A percentile compares a stretch with the other conserved stretches of the same genome.
phyloP scores from a whole-genome alignment of 2,329 filamentous ascomycete genomes.

The Arthrinium phaeospermum region DNA sequence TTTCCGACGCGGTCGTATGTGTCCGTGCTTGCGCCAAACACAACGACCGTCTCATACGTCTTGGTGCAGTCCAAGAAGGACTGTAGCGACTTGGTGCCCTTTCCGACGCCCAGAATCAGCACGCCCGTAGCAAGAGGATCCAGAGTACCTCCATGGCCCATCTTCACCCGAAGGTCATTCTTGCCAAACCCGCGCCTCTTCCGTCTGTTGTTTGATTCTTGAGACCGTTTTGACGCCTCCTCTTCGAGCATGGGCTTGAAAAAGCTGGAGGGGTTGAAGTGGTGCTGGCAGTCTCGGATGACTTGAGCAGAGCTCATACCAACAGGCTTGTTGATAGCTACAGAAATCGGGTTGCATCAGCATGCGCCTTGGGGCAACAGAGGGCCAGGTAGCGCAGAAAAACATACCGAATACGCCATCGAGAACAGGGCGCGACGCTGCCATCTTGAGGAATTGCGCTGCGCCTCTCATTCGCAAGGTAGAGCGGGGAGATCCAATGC shows the following conservation, averaged over 20 bases:
- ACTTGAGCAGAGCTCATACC: slow-evolving; percentile 89
- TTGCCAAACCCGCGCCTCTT: slow-evolving; percentile 63
- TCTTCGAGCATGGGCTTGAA: slow-evolving; percentile 79
- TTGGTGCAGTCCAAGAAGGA: slow-evolving; percentile 89
- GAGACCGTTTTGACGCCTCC: slow-evolving; percentile 60
- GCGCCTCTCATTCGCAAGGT: slow-evolving; percentile 39
- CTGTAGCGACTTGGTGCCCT: slow-evolving; percentile 81
- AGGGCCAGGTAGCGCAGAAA: background rate
- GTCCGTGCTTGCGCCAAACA: slow-evolving; percentile 93
- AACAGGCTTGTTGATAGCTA: slow-evolving; percentile 92
- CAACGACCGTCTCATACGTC: slow-evolving; percentile 84
- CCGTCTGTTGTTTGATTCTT: slow-evolving; percentile 64
- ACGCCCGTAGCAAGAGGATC: slow-evolving; percentile 95
- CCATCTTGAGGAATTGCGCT: slow-evolving; percentile 52
- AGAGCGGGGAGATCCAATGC: background rate
- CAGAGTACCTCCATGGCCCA: slow-evolving; percentile 94
- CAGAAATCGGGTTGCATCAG: slow-evolving; percentile 21
- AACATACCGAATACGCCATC: slow-evolving; percentile 64
- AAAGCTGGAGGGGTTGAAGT: slow-evolving; percentile 80
- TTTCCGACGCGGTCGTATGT: slow-evolving; percentile 89
- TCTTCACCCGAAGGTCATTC: slow-evolving; percentile 77
- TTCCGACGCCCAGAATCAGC: slow-evolving; percentile 85
- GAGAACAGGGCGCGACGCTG: slow-evolving; percentile 53
- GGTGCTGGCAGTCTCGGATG: slow-evolving; percentile 82
- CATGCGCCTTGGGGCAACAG: background rate